Conservation (phyloP, 768 basidiomycete genomes). For the Russula sp. region DNA sequence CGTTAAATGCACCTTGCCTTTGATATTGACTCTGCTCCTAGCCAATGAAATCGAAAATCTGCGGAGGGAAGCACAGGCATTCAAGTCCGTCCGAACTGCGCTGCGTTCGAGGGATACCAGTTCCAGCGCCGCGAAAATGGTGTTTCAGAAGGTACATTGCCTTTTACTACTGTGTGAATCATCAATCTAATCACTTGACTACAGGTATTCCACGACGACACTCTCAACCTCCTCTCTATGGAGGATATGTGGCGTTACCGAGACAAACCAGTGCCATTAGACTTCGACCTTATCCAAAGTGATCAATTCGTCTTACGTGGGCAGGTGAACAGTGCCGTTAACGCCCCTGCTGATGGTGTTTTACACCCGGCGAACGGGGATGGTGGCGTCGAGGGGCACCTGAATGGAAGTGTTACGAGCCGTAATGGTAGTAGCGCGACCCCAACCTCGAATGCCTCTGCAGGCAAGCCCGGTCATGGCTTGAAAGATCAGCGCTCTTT, state of each 20-base stretch:
- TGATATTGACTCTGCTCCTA: constrained; percentile 35
- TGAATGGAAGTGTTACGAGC: constrained; percentile 31
- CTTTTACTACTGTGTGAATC: neutral
- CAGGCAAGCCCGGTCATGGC: constrained; percentile 31
- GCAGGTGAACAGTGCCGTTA: constrained; percentile 20
- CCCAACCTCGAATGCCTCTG: constrained; percentile 6
- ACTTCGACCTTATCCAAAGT: constrained; percentile 71
- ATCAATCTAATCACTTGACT: neutral
- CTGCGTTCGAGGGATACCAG: constrained; percentile 46
- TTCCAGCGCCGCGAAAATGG: constrained; percentile 58
- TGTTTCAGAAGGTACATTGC: constrained; percentile 75
- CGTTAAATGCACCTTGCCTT: constrained; percentile 5
- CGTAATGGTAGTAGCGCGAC: constrained; percentile 21
- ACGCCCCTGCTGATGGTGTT: constrained; percentile 33
- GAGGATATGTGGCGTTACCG: constrained; percentile 95
- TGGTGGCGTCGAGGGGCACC: constrained; percentile 1
- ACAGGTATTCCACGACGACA: constrained; percentile 86
- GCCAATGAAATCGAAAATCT: constrained; percentile 89
- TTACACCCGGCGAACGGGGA: constrained; percentile 29
- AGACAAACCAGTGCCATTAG: constrained; percentile 79
- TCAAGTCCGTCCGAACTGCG: constrained; percentile 72
- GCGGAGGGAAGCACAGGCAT: constrained; percentile 85
- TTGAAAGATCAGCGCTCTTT: constrained; percentile 83
- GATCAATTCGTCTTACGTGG: constrained; percentile 52
- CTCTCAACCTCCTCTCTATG: constrained; percentile 87